These are phyloP conservation scores for Leptomonas seymouri DNA, from an alignment of 208 protist genomes.

Conservation along the genomic window DNA sequence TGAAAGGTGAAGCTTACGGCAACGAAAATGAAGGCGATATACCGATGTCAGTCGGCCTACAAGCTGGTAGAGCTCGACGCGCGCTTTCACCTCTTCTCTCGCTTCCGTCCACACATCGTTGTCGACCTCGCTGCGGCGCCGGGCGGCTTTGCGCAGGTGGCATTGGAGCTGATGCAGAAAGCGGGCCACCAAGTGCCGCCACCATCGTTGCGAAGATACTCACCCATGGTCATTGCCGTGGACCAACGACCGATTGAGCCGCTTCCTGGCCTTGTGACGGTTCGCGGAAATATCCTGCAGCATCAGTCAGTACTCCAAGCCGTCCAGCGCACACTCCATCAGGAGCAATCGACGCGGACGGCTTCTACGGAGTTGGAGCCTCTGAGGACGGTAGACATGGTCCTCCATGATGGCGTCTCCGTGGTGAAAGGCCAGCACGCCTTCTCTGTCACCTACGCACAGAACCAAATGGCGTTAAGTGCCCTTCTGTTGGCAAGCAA, in stretches of 20 bases:
- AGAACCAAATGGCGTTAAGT: constrained; percentile 80
- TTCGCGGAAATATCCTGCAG: constrained; percentile 60
- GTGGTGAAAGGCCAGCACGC: constrained; percentile 57
- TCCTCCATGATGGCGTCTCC: constrained; percentile 81
- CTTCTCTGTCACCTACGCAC: constrained; percentile 75
- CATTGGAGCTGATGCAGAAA: constrained; percentile 54
- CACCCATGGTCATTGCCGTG: constrained; percentile 62
- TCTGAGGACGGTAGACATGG: constrained; percentile 38
- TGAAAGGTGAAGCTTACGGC: not conserved
- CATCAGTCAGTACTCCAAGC: constrained; percentile 31
- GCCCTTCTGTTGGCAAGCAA: constrained; percentile 51
- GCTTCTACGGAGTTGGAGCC: not conserved
- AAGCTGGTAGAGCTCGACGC: constrained; percentile 73
- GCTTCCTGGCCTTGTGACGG: constrained; percentile 33
- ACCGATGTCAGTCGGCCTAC: constrained; percentile 62
- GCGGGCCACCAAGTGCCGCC: not conserved
- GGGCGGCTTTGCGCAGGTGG: constrained; percentile 73
- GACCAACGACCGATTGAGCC: constrained; percentile 59
- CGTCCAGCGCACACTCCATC: constrained; percentile 12
- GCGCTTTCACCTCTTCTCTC: constrained; percentile 43
- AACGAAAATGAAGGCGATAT: constrained; percentile 12
- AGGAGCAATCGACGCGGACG: not conserved
- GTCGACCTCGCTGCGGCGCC: constrained; percentile 78
- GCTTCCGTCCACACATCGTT: constrained; percentile 37
- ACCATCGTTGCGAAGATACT: not conserved